Conservation (phyloP, 129 eudicot genomes). For the Tagetes erecta region DNA sequence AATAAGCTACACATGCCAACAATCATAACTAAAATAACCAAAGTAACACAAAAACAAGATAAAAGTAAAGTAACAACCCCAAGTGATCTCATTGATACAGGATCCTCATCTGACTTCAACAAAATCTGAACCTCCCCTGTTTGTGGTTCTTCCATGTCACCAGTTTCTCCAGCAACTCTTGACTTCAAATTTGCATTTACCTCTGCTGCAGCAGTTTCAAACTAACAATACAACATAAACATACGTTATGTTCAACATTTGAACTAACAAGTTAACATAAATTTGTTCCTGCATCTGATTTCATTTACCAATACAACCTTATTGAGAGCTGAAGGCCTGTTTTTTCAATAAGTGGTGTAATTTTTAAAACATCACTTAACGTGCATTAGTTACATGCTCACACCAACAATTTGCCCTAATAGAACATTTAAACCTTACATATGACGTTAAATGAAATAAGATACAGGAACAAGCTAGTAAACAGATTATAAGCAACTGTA, state of each 20-base stretch:
- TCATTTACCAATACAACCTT: no score
- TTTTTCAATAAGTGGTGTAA: no score
- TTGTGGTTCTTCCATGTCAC: slow-evolving; percentile 92
- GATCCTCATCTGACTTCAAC: slow-evolving; percentile 81
- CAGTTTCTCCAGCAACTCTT: slow-evolving; percentile 85
- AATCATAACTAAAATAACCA: neutral
- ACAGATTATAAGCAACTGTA: slow-evolving; percentile 16
- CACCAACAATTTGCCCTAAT: slow-evolving; percentile 16
- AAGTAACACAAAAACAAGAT: neutral
- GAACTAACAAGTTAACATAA: no score
- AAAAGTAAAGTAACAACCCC: slow-evolving; percentile 55
- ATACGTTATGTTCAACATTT: neutral
- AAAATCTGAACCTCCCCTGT: slow-evolving; percentile 89
- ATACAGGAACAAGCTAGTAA: neutral
- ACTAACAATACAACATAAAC: slow-evolving; percentile 42
- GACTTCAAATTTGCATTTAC: slow-evolving; percentile 76
- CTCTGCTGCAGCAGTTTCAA: slow-evolving; percentile 95
- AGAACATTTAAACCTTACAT: neutral
- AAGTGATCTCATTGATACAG: slow-evolving; percentile 77
- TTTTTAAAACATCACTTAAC: no score
- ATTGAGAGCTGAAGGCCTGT: no score
- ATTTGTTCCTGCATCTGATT: no score
- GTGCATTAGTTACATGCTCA: no score
- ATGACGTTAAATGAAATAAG: neutral
- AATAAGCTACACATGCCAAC: neutral